Evolutionary conservation across 805 yeast genomes (phyloP).

Genomic region (Yarrowia sp.): DNA sequence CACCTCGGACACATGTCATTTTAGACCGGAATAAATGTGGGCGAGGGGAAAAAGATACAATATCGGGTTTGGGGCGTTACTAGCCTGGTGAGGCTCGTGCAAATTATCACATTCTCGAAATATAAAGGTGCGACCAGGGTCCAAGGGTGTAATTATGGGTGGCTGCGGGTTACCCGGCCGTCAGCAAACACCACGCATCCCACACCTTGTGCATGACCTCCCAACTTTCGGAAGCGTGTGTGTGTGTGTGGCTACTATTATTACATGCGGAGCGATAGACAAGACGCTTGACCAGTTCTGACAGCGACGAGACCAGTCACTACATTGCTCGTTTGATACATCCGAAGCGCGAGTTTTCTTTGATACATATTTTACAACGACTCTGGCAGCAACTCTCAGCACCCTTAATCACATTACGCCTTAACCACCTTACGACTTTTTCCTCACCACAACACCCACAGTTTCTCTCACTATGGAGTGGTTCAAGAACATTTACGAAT

Average conservation of each 20-base stretch:
- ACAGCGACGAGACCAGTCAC: neutral
- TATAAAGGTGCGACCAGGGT: neutral
- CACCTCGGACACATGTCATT: too few species aligned
- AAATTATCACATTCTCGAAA: neutral
- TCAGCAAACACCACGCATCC: neutral
- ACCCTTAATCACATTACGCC: too few species aligned
- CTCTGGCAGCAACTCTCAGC: too few species aligned
- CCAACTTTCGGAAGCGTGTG: neutral
- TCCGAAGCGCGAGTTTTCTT: too few species aligned
- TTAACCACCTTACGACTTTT: too few species aligned
- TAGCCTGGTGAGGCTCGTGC: too few species aligned
- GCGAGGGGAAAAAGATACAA: too few species aligned
- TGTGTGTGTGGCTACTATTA: slow-evolving; percentile 5
- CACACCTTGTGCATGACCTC: slow-evolving; percentile 1
- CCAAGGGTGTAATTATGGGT: too few species aligned
- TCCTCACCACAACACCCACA: neutral
- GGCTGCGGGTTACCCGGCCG: slow-evolving; percentile 26
- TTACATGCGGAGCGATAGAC: slow-evolving; percentile 1
- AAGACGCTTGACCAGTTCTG: neutral
- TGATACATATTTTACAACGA: too few species aligned
- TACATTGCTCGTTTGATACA: too few species aligned
- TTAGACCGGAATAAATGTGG: too few species aligned
- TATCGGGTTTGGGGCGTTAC: too few species aligned
- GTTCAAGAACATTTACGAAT: slow-evolving; percentile 45
- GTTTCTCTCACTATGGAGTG: slow-evolving; percentile 5